Conservation (phyloP, 2,329 filamentous ascomycete genomes). For the Pseudopithomyces maydicus region DNA sequence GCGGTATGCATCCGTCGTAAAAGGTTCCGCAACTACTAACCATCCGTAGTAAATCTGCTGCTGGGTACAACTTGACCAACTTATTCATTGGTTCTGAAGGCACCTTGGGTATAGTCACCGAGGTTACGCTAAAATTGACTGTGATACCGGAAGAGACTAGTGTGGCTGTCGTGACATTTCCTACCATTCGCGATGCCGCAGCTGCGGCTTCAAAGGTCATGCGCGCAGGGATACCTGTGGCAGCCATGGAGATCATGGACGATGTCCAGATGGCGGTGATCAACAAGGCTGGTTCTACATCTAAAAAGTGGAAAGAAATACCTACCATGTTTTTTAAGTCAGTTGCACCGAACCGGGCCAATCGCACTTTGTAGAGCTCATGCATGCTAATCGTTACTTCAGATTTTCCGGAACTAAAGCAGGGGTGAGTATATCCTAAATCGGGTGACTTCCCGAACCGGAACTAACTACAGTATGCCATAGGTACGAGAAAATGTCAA, state of each 20-base stretch:
- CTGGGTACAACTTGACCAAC: conserved; percentile 81
- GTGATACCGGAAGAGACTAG: conserved; percentile 76
- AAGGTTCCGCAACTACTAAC: conserved; percentile 9
- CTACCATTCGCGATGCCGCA: conserved; percentile 75
- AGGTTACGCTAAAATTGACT: conserved; percentile 80
- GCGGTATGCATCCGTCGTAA: conserved; percentile 46
- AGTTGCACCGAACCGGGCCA: conserved; percentile 20
- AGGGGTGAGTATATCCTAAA: conserved; percentile 48
- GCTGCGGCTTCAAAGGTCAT: conserved; percentile 77
- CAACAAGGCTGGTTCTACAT: conserved; percentile 73
- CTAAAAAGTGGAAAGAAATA: conserved; percentile 73
- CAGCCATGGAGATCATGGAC: conserved; percentile 85
- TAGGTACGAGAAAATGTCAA: conserved; percentile 75
- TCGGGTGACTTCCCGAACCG: conserved; percentile 21
- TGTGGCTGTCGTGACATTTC: conserved; percentile 81
- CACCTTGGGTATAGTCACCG: conserved; percentile 79
- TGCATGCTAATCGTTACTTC: conserved; percentile 26
- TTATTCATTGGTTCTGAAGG: conserved; percentile 83
- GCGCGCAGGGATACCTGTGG: conserved; percentile 73
- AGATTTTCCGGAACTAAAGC: conserved; percentile 75
- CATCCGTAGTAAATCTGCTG: conserved; percentile 67
- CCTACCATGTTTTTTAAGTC: conserved; percentile 84
- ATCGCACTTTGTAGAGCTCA: conserved; percentile 6
- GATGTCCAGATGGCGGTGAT: conserved; percentile 86
- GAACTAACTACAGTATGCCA: conserved; percentile 32